Percentiles rank a stretch among this genome's conserved stretches.
phyloP scores from a whole-genome alignment of 2,329 filamentous ascomycete genomes.

The Cercospora janseana region DNA sequence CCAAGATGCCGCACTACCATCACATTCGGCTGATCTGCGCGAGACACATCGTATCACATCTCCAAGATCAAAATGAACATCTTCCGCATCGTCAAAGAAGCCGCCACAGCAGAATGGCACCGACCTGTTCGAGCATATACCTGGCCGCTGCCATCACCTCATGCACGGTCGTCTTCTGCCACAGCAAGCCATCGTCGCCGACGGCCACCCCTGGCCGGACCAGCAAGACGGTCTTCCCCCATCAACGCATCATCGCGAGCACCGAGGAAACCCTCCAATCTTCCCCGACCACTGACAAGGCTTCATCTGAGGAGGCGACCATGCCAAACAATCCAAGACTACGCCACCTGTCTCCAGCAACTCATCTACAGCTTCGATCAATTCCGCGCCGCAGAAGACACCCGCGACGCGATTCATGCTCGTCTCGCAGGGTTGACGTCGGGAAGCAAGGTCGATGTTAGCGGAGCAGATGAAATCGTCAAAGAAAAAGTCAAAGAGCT shows the following conservation, averaged over 20 bases:
- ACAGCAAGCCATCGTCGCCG: not conserved
- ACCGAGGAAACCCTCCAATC: not conserved
- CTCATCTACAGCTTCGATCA: not conserved
- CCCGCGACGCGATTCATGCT: not conserved
- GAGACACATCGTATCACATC: too few relatives aligned
- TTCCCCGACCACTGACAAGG: too few relatives aligned
- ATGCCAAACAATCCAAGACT: not conserved
- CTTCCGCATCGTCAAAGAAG: not conserved
- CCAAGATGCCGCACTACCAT: not conserved
- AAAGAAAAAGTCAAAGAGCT: not conserved
- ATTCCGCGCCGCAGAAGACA: not conserved
- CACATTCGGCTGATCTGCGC: not conserved
- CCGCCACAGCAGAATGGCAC: not conserved
- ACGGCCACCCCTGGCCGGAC: not conserved
- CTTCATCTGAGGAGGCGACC: too few relatives aligned
- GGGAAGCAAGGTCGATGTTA: too few relatives aligned
- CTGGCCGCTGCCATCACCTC: not conserved
- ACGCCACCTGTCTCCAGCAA: not conserved
- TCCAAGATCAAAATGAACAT: constrained; percentile 5
- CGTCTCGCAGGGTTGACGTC: not conserved
- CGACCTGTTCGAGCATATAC: not conserved
- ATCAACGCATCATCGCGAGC: not conserved
- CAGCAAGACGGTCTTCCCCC: not conserved
- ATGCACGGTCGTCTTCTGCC: not conserved
- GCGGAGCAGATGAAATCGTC: not conserved